Percentiles rank a stretch among this genome's conserved stretches.
Evolutionary conservation across 1,284 basidiomycete genomes (phyloP).

Genomic region (Marasmius fiardii): DNA sequence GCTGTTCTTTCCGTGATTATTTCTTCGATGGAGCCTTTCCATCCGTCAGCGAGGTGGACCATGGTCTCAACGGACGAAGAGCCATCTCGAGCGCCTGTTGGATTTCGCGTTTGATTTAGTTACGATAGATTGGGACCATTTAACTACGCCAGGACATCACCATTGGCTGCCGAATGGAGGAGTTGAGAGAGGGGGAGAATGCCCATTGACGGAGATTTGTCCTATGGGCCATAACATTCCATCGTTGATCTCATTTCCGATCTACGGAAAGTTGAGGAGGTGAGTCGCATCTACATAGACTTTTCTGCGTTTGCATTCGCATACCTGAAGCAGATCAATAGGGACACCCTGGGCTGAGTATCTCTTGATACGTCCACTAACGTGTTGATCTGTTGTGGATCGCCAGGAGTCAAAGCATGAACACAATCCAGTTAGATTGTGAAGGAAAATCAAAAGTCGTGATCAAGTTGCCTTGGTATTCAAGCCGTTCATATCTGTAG

Average conservation of each 20-base stretch:
- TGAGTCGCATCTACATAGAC: background rate
- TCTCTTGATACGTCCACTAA: too few species aligned
- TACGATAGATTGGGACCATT: too few species aligned
- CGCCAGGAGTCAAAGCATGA: background rate
- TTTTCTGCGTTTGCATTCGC: background rate
- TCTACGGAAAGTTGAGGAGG: conserved; percentile 33
- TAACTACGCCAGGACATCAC: conserved; percentile 32
- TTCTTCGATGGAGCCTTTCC: conserved; percentile 45
- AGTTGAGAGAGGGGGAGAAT: conserved; percentile 54
- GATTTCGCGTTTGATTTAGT: too few species aligned
- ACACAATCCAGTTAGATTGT: background rate
- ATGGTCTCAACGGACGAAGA: conserved; percentile 48
- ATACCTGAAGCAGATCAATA: conserved; percentile 47
- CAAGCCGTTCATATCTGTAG: conserved; percentile 43
- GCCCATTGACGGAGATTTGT: conserved; percentile 49
- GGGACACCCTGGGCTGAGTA: conserved; percentile 51
- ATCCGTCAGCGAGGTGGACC: conserved; percentile 64
- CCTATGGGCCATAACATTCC: conserved; percentile 63
- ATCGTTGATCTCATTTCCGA: conserved; percentile 63
- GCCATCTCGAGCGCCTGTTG: conserved; percentile 13
- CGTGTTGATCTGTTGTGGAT: conserved; percentile 45
- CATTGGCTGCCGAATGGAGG: conserved; percentile 57
- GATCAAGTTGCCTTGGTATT: conserved; percentile 40
- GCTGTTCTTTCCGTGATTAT: too few species aligned
- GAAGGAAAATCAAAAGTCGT: too few species aligned